Conservation (phyloP, 306 rosid genomes). For the Oxytropis ochrocephala region DNA sequence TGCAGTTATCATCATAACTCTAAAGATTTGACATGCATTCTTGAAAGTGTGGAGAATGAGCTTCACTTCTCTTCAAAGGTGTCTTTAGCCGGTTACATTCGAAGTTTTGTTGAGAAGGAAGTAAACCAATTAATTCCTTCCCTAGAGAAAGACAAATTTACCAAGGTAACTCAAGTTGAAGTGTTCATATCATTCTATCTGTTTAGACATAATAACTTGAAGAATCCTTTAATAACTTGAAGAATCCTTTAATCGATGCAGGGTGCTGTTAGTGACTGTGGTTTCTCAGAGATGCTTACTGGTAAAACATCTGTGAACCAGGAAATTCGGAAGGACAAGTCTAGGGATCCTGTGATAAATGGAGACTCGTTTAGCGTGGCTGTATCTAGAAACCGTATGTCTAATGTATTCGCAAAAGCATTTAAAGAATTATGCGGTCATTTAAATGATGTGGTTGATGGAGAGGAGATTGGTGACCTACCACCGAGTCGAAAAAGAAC, state of each 20-base stretch:
- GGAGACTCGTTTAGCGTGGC: conserved; percentile 24
- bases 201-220: conserved; percentile 1
- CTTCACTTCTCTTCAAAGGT: conserved; percentile 59
- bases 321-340: conserved; percentile 22
- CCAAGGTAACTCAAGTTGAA: conserved; percentile 40
- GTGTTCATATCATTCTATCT: not conserved
- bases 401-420: conserved; percentile 42
- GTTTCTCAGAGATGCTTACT: conserved; percentile 23
- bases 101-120: conserved; percentile 47
- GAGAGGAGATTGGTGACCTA: conserved; percentile 45
- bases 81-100: conserved; percentile 44
- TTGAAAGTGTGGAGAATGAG: conserved; percentile 57
- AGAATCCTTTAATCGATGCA: conserved; percentile 34
- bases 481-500: conserved; percentile 54
- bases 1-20: conserved; percentile 10
- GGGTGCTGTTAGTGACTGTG: conserved; percentile 32
- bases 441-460: conserved; percentile 29
- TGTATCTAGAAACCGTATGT: conserved; percentile 35
- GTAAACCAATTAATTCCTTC: conserved; percentile 33
- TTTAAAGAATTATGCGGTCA: conserved; percentile 46
- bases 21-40: conserved; percentile 39
- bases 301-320: conserved; percentile 17
- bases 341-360: conserved; percentile 10
- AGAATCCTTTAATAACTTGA: conserved; percentile 20
- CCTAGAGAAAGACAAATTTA: conserved; percentile 22